Evolutionary conservation across 345 rosid genomes (phyloP), one percentile per base, ranked within the genome.

Genomic region (Populus tremula): DNA sequence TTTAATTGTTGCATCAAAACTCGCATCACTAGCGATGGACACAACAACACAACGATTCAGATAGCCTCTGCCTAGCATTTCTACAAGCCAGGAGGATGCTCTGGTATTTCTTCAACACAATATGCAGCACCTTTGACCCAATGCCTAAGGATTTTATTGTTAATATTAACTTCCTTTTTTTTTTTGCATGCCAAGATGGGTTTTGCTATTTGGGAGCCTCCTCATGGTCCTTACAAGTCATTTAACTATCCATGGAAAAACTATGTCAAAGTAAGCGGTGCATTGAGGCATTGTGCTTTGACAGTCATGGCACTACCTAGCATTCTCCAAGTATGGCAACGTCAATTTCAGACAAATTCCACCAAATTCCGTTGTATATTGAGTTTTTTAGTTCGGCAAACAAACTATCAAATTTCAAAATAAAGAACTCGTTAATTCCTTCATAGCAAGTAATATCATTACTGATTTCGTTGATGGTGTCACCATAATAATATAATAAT

Each of bases 161-260:
- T 77, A 80, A 49, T 45, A 36, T 73, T 72, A 27, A 61, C 67
- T 20, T 29, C 36, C 35, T 59, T 70, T 35, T 65, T 65, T 73
- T n/a, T 79, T 16, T 27, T 27, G 20, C 13, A 73, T 72, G 38
- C 63, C 72, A 77, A 95, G 99, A 69, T 95, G 87, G 86, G 96
- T 67, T 95, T 95, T 77, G 99, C 99, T 8, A 82, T 91, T 65
- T 95, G 97, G 98, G 99, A 95, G 89, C 99, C 99, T 14, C 99
- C 99, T 72, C 99, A 95, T 25, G 99, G 99, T 81, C 96, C 90
- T 38, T 95, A 93, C 83, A 91, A 54, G 79, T 85, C 88, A 56
- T 78, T 95, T 80, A 70, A 80, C 63, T 95, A 93, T 86, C 99
- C 99, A 5, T 95, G 99, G 99, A 86, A 87, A 88, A 93, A 87